A percentile compares a stretch with the other conserved stretches of the same genome.
Evolutionary conservation across 306 rosid species (phyloP).

Genomic region (Aeschynomene evenia): DNA sequence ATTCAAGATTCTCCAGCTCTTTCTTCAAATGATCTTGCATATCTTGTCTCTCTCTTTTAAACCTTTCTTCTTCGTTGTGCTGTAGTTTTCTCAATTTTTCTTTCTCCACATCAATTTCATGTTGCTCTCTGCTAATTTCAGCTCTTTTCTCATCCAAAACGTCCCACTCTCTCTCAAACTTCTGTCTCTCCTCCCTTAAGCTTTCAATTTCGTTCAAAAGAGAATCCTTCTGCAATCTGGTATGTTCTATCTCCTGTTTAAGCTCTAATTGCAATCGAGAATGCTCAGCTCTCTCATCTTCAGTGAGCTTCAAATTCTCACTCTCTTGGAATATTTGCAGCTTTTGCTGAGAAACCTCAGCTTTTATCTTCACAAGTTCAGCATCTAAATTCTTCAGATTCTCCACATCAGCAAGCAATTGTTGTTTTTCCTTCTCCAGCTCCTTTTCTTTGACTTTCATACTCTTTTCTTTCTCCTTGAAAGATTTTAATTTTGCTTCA

Average conservation of each 20-base stretch:
- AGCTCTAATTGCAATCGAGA: slow-evolving; percentile 62
- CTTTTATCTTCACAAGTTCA: slow-evolving; percentile 58
- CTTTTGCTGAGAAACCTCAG: slow-evolving; percentile 58
- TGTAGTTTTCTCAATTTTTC: slow-evolving; percentile 56
- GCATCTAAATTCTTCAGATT: slow-evolving; percentile 48
- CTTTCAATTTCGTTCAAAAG: slow-evolving; percentile 60
- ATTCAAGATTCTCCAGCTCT: slow-evolving; percentile 68
- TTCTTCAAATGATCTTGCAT: slow-evolving; percentile 52
- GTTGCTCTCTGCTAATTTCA: slow-evolving; percentile 47
- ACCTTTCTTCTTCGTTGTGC: slow-evolving; percentile 55
- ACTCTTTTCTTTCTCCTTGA: slow-evolving; percentile 66
- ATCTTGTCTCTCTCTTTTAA: slow-evolving; percentile 58
- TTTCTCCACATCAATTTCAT: slow-evolving; percentile 55
- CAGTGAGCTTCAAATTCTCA: slow-evolving; percentile 54
- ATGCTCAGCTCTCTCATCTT: slow-evolving; percentile 74
- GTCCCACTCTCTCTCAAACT: slow-evolving; percentile 88
- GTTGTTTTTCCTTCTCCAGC: slow-evolving; percentile 62
- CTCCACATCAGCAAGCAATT: slow-evolving; percentile 56
- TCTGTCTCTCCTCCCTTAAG: slow-evolving; percentile 70
- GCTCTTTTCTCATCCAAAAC: slow-evolving; percentile 71
- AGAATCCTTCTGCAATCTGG: slow-evolving; percentile 55
- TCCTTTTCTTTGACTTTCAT: slow-evolving; percentile 62
- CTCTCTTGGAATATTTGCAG: slow-evolving; percentile 56
- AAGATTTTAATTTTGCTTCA: slow-evolving; percentile 49
- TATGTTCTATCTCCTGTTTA: slow-evolving; percentile 72